Conservation (phyloP, 1,284 basidiomycete genomes). For the Phlebopus sp. region DNA sequence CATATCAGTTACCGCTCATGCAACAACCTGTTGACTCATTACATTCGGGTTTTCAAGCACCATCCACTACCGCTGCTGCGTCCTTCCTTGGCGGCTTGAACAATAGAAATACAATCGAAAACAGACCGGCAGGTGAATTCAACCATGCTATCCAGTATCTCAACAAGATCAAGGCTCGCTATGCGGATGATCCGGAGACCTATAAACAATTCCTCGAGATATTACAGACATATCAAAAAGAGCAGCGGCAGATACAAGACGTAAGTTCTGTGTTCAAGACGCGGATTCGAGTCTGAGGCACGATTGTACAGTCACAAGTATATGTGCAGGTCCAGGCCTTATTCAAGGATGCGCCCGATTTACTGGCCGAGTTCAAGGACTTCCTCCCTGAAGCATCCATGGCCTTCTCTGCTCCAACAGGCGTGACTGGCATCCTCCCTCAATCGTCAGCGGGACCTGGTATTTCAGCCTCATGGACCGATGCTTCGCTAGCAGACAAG, state of each 20-base stretch:
- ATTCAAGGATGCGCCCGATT: conserved; percentile 91
- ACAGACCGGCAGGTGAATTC: conserved; percentile 71
- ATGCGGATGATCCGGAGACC: conserved; percentile 87
- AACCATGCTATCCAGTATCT: conserved; percentile 98
- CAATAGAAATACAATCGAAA: conserved; percentile 41
- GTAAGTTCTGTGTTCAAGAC: conserved; percentile 46
- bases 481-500: conserved; percentile 35
- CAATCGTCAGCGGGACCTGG: conserved; percentile 38
- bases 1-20: conserved; percentile 38
- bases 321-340: conserved; percentile 91
- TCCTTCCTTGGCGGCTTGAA: conserved; percentile 58
- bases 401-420: conserved; percentile 34
- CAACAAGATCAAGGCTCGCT: conserved; percentile 98
- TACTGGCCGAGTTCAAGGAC: conserved; percentile 94
- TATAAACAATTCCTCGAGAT: conserved; percentile 99
- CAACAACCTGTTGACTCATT: conserved; percentile 38
- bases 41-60: conserved; percentile 36
- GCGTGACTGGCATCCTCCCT: conserved; percentile 41
- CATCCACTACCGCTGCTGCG: conserved; percentile 51
- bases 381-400: conserved; percentile 80
- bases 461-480: conserved; percentile 38
- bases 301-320: conserved; percentile 60
- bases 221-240: conserved; percentile 96
- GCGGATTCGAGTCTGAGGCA: conserved; percentile 14
- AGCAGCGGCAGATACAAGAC: conserved; percentile 85